These are phyloP conservation scores for Rubroshorea leprosula DNA, from an alignment of 345 rosid species.

Conservation along the genomic window DNA sequence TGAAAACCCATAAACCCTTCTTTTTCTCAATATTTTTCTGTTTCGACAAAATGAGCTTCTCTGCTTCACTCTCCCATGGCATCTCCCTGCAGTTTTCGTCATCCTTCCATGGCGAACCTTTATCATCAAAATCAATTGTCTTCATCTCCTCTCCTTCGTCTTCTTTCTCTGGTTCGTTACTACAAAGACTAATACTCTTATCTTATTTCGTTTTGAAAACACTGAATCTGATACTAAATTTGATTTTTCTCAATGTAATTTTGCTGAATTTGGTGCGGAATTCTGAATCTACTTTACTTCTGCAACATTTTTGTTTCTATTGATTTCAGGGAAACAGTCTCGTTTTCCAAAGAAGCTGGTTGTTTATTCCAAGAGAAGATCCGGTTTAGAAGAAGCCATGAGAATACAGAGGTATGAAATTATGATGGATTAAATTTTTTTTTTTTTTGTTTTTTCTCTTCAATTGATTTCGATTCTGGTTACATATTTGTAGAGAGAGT, in stretches of 20 bases:
- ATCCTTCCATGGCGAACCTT: conserved; percentile 23
- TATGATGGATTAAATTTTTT: neutral
- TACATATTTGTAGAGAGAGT: conserved; percentile 38
- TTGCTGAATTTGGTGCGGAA: neutral
- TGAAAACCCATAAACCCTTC: neutral
- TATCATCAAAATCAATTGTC: conserved; percentile 28
- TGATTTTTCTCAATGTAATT: neutral
- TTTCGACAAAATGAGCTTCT: conserved; percentile 33
- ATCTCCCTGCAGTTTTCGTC: conserved; percentile 30
- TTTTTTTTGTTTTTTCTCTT: neutral
- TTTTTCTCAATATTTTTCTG: too few species aligned
- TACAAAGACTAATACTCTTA: conserved; percentile 8
- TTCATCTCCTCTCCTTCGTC: conserved; percentile 31
- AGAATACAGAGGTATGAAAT: conserved; percentile 50
- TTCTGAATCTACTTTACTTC: conserved; percentile 1
- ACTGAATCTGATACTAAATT: neutral
- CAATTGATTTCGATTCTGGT: conserved; percentile 5
- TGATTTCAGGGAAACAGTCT: conserved; percentile 24
- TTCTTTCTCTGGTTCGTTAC: conserved; percentile 33
- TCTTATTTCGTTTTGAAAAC: neutral
- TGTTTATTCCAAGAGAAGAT: conserved; percentile 44
- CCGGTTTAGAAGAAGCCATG: conserved; percentile 68
- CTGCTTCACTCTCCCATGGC: conserved; percentile 32
- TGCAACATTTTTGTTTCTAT: conserved; percentile 9
- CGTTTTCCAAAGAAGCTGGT: conserved; percentile 21